Conservation (phyloP, 805 yeast species). For the Pichia cabralensis region DNA sequence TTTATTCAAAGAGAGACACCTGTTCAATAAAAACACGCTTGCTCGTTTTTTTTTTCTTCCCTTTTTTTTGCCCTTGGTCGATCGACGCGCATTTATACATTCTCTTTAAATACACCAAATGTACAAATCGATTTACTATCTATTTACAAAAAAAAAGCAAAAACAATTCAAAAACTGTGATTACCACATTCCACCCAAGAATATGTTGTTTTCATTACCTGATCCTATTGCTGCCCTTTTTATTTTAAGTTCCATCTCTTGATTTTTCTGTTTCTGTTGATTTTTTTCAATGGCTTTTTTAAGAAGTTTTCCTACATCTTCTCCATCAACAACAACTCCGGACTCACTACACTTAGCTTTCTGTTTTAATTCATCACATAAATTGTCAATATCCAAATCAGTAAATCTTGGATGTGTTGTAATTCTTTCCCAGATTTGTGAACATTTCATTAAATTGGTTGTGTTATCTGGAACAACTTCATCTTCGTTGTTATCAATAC, state of each 20-base stretch:
- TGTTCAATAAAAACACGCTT: too few relatives aligned
- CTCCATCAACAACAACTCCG: constrained; percentile 80
- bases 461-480: constrained; percentile 60
- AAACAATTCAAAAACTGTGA: too few relatives aligned
- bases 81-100: too few relatives aligned
- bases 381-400: constrained; percentile 88
- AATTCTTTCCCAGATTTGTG: constrained; percentile 94
- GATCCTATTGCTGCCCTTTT: too few relatives aligned
- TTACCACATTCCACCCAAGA: constrained; percentile 8
- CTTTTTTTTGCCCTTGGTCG: too few relatives aligned
- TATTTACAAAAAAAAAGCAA: too few relatives aligned
- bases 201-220: constrained; percentile 2
- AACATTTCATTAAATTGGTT: constrained; percentile 54
- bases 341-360: constrained; percentile 93
- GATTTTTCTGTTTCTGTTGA: background rate
- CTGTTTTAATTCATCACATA: constrained; percentile 78
- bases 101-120: too few relatives aligned
- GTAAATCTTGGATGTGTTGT: constrained; percentile 90
- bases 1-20: too few relatives aligned
- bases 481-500: constrained; percentile 21
- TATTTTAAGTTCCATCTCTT: too few relatives aligned
- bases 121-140: too few relatives aligned
- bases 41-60: too few relatives aligned
- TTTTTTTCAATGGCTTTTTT: constrained; percentile 15
- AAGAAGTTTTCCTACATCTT: constrained; percentile 58